These are phyloP conservation scores for Venturia pyrina DNA, from an alignment of 2,329 filamentous ascomycete genomes.

Conservation along the genomic window DNA sequence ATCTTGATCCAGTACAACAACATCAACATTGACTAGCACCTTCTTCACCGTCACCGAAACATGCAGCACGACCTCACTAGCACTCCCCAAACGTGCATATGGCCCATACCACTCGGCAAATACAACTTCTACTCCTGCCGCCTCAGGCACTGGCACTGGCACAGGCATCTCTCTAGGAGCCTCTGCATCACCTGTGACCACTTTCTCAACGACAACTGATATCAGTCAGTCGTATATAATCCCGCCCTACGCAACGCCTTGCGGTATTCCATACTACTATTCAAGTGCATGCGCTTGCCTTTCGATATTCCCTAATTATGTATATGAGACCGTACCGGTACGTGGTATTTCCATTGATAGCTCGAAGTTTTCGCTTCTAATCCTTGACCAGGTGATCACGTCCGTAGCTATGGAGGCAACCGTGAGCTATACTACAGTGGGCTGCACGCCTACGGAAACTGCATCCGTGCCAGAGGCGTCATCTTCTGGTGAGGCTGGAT, in stretches of 20 bases:
- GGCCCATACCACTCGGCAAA: background rate
- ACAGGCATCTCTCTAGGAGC: background rate
- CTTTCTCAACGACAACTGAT: background rate
- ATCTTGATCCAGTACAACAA: background rate
- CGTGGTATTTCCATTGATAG: background rate
- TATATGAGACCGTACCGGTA: background rate
- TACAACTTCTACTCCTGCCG: background rate
- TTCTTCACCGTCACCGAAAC: background rate
- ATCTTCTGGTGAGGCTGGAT: background rate
- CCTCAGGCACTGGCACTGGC: background rate
- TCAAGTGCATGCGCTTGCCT: background rate
- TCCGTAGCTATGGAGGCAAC: background rate
- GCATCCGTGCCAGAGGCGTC: background rate
- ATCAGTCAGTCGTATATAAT: background rate
- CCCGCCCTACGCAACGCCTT: background rate
- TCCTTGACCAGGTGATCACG: background rate
- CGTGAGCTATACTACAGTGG: background rate
- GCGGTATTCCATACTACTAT: slow-evolving; percentile 3
- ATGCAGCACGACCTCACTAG: background rate
- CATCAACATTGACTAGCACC: background rate
- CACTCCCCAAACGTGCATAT: background rate
- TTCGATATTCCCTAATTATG: background rate
- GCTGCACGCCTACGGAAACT: background rate
- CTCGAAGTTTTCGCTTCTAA: background rate
- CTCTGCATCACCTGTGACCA: background rate